Evolutionary conservation across 768 basidiomycete species (phyloP).

Genomic region (Pulveroboletus sp.): DNA sequence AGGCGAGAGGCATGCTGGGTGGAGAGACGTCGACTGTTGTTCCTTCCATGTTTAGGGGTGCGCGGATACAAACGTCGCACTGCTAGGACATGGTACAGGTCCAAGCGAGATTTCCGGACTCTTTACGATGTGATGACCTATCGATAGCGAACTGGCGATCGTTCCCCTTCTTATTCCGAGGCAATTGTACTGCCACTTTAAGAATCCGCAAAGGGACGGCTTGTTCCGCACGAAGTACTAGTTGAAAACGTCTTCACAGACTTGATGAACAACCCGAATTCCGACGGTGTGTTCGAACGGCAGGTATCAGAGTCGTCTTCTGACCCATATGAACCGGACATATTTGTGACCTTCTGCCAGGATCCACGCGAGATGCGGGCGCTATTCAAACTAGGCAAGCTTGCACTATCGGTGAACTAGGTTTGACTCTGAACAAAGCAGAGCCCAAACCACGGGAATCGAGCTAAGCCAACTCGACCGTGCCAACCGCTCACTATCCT

Average conservation of each 20-base stretch:
- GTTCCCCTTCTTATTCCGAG: slow-evolving; percentile 83
- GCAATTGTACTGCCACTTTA: slow-evolving; percentile 79
- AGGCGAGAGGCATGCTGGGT: slow-evolving; percentile 46
- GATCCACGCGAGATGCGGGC: slow-evolving; percentile 81
- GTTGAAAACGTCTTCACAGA: slow-evolving; percentile 92
- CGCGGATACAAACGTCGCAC: slow-evolving; percentile 53
- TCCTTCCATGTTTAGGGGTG: slow-evolving; percentile 72
- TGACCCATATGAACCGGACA: not conserved
- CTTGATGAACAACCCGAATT: slow-evolving; percentile 88
- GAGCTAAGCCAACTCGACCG: slow-evolving; percentile 79
- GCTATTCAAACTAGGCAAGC: slow-evolving; percentile 79
- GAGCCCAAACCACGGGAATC: slow-evolving; percentile 79
- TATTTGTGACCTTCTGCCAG: slow-evolving; percentile 35
- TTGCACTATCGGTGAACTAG: slow-evolving; percentile 62
- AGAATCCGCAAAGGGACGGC: slow-evolving; percentile 75
- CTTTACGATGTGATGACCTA: slow-evolving; percentile 83
- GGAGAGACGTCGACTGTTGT: slow-evolving; percentile 41
- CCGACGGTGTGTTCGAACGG: slow-evolving; percentile 91
- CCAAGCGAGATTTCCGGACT: slow-evolving; percentile 71
- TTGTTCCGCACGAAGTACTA: slow-evolving; percentile 74
- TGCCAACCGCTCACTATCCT: slow-evolving; percentile 51
- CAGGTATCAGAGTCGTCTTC: slow-evolving; percentile 54
- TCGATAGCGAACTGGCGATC: slow-evolving; percentile 73
- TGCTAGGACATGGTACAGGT: slow-evolving; percentile 95
- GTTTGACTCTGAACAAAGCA: slow-evolving; percentile 72